Evolutionary conservation across 225 moss, liverwort and hornwort genomes (phyloP).

Genomic region (Lunularia cruciata): DNA sequence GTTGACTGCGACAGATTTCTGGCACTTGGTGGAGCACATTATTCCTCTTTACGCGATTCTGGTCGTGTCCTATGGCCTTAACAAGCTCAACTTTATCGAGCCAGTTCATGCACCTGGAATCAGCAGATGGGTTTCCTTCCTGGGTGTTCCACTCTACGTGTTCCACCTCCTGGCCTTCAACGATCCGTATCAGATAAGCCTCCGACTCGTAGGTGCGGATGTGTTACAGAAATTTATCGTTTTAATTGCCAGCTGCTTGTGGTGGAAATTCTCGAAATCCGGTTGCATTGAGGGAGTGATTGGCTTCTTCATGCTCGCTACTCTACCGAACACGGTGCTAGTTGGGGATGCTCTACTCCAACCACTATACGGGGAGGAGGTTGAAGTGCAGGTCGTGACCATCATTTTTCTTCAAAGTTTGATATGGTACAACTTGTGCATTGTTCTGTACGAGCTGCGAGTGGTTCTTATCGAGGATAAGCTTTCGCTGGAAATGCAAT

Average conservation of each 20-base stretch:
- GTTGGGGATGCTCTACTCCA: conserved; percentile 43
- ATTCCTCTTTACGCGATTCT: conserved; percentile 35
- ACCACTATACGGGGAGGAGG: conserved; percentile 38
- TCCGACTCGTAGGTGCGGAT: conserved; percentile 48
- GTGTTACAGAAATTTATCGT: conserved; percentile 36
- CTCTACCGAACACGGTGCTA: conserved; percentile 53
- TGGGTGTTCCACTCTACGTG: conserved; percentile 38
- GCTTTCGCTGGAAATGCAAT: not conserved
- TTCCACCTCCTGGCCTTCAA: conserved; percentile 47
- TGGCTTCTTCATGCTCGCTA: conserved; percentile 48
- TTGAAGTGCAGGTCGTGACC: conserved; percentile 36
- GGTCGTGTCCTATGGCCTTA: conserved; percentile 21
- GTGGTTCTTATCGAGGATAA: conserved; percentile 21
- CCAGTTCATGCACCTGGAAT: conserved; percentile 39
- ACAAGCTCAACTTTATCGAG: conserved; percentile 9
- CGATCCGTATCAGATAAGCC: conserved; percentile 44
- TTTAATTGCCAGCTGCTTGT: conserved; percentile 23
- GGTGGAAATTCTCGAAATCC: conserved; percentile 40
- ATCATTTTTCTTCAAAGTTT: conserved; percentile 45
- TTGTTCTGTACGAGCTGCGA: conserved; percentile 44
- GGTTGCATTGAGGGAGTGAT: conserved; percentile 48
- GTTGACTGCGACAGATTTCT: conserved; percentile 40
- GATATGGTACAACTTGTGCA: conserved; percentile 49
- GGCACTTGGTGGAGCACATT: conserved; percentile 43
- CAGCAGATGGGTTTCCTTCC: conserved; percentile 27